A percentile compares a stretch with the other conserved stretches of the same genome.
Conservation (phyloP, 768 basidiomycete genomes). For the Albatrellus ellisii region DNA sequence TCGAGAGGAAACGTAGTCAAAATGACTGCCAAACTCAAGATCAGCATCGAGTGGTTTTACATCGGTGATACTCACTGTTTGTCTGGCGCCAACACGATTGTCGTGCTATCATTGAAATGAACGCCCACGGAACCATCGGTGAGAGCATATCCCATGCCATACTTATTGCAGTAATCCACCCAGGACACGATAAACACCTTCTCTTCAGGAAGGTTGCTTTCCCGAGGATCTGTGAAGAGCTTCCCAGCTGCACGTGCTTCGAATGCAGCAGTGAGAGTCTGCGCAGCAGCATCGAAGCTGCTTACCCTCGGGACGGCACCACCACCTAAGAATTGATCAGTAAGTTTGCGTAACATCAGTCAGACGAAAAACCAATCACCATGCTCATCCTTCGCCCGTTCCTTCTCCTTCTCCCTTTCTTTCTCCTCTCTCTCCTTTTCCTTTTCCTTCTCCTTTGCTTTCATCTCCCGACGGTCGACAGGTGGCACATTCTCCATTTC, state of each 20-base stretch:
- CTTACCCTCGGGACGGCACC: conserved; percentile 24
- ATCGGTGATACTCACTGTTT: conserved; percentile 50
- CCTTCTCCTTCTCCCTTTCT: conserved; percentile 12
- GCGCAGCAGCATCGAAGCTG: conserved; percentile 55
- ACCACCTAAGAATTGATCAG: conserved; percentile 16
- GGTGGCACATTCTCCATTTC: conserved; percentile 25
- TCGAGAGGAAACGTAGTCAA: conserved; percentile 75
- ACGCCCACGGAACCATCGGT: conserved; percentile 93
- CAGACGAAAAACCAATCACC: too few relatives aligned
- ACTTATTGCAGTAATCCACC: conserved; percentile 99
- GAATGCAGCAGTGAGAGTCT: conserved; percentile 44
- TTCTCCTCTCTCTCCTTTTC: conserved; percentile 10
- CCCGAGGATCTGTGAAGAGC: conserved; percentile 55
- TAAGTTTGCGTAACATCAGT: too few relatives aligned
- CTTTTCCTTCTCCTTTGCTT: conserved; percentile 1
- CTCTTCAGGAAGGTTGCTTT: conserved; percentile 42
- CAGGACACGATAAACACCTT: conserved; percentile 93
- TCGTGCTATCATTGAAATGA: conserved; percentile 94
- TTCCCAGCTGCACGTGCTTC: conserved; percentile 49
- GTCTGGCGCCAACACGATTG: conserved; percentile 71
- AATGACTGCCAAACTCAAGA: conserved; percentile 42
- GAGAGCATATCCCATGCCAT: conserved; percentile 98
- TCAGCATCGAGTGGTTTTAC: conserved; percentile 2
- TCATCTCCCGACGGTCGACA: conserved; percentile 10
- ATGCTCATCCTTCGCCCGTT: neutral